Percentiles rank a stretch among this genome's conserved stretches.
Conservation (phyloP, 2,329 filamentous ascomycete species). For the Pseudogymnoascus sp. region DNA sequence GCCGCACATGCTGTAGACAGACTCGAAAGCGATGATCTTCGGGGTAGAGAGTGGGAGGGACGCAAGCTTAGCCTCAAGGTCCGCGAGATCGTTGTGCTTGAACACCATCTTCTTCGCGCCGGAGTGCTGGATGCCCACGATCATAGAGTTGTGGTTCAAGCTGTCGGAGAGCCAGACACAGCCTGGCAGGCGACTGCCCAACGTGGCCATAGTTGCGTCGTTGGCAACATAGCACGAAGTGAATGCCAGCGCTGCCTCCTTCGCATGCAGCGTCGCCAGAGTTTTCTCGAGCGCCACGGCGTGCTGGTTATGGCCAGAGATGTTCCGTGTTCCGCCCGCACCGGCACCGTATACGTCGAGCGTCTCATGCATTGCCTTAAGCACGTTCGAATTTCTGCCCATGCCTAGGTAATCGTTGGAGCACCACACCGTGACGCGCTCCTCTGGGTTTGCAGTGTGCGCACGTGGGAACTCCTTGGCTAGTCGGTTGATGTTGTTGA, state of each 20-base stretch:
- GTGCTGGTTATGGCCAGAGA: constrained; percentile 95
- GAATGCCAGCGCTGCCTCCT: constrained; percentile 89
- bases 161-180: constrained; percentile 98
- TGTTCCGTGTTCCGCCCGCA: constrained; percentile 92
- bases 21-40: constrained; percentile 98
- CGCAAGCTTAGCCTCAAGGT: constrained; percentile 86
- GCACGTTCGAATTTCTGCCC: constrained; percentile 80
- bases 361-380: constrained; percentile 89
- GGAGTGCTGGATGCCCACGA: constrained; percentile 95
- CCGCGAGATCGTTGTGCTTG: constrained; percentile 93
- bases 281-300: constrained; percentile 76
- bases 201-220: constrained; percentile 87
- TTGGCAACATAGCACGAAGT: constrained; percentile 98
- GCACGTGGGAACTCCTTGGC: constrained; percentile 93
- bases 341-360: constrained; percentile 91
- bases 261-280: constrained; percentile 79
- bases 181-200: constrained; percentile 93
- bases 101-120: constrained; percentile 97
- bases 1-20: constrained; percentile 98
- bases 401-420: constrained; percentile 98
- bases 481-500: constrained; percentile 99
- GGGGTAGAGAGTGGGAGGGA: constrained; percentile 75
- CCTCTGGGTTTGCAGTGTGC: constrained; percentile 75
- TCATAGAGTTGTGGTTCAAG: constrained; percentile 98
- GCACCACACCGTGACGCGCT: constrained; percentile 95